These are phyloP conservation scores for Colletotrichum karsti DNA, from an alignment of 2,329 filamentous ascomycete species.

Conservation along the genomic window DNA sequence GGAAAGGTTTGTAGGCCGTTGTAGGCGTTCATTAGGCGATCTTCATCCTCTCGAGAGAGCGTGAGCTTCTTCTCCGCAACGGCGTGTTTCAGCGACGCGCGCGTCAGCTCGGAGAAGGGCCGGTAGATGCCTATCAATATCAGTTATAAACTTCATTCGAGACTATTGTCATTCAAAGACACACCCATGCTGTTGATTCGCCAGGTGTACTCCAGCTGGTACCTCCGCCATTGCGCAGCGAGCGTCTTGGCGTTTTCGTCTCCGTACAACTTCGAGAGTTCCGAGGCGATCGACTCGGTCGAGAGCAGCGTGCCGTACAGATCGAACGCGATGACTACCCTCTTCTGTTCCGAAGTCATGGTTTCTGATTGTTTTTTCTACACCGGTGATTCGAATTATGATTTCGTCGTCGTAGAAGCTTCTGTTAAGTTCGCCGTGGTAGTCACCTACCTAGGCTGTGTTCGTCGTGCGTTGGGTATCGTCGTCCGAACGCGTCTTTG, in stretches of 20 bases:
- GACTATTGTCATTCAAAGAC: slow-evolving; percentile 28
- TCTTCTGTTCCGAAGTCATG: slow-evolving; percentile 30
- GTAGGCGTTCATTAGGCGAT: slow-evolving; percentile 69
- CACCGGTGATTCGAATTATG: not conserved
- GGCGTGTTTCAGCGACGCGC: slow-evolving; percentile 68
- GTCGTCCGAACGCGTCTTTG: slow-evolving; percentile 3
- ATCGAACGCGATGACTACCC: slow-evolving; percentile 73
- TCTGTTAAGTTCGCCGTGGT: not conserved
- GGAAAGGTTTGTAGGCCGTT: slow-evolving; percentile 70
- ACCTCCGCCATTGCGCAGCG: slow-evolving; percentile 70
- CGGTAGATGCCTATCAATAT: slow-evolving; percentile 62
- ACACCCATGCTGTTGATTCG: slow-evolving; percentile 78
- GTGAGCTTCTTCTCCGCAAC: slow-evolving; percentile 62
- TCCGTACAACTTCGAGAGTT: slow-evolving; percentile 66
- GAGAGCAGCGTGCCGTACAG: slow-evolving; percentile 80
- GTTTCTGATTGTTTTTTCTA: not conserved
- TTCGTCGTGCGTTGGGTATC: no score
- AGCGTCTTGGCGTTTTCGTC: slow-evolving; percentile 64
- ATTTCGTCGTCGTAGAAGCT: not conserved
- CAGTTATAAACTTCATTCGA: not conserved
- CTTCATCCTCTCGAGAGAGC: slow-evolving; percentile 52
- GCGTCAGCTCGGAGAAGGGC: slow-evolving; percentile 70
- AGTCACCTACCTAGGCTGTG: no score
- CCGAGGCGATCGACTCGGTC: slow-evolving; percentile 71
- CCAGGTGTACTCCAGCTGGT: slow-evolving; percentile 83